Evolutionary conservation across 345 rosid genomes (phyloP), one percentile per base, ranked within the genome.

Genomic region (Eucalyptus regnans): DNA sequence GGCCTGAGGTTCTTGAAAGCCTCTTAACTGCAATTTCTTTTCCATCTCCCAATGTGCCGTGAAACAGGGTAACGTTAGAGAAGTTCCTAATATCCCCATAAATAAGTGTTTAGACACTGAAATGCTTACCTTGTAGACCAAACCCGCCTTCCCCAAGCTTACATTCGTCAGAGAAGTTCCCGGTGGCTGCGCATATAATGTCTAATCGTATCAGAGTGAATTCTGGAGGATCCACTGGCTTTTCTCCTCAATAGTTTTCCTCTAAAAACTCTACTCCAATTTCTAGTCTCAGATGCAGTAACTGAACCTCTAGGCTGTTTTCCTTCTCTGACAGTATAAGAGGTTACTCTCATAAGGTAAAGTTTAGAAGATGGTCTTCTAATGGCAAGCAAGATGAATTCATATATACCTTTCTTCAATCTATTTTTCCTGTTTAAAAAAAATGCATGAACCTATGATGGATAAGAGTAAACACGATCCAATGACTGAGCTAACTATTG

Each of bases 141-240:
- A 92, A 93, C 18, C 94, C 93, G 1, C 95, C 95, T 91, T 92
- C 92, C 66, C 93, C 93, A 7, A 93, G 93, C 86, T 92, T 93
- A 80, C 90, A 89, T 64, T 89, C 91, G 14, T 87, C 37, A 25
- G 87, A 80, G 49, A 92, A 92, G 41, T 90, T n/a, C 1, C 88
- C 23, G 6, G 94, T 92, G 11, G 95, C 93, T n/a, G 89, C 49
- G 1, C 60, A 18, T 33, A 91, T 23, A 2, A 84, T 29, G 44
- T 83, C 88, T 23, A 93, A 88, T 4, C 80, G 91, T 50, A 94
- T 87, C 14, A 51, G n/a, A 76, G 91, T 87, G 11, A 89, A 44
- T n/a, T 92, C 92, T 20, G 84, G 87, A 41, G 91, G 88, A 31
- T 87, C 88, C 86, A 33, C 37, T 14, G 13, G 87, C 50, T 87